A percentile compares a stretch with the other conserved stretches of the same genome.
Evolutionary conservation across 2,329 filamentous ascomycete species (phyloP).

Genomic region (Monosporascus sp.): DNA sequence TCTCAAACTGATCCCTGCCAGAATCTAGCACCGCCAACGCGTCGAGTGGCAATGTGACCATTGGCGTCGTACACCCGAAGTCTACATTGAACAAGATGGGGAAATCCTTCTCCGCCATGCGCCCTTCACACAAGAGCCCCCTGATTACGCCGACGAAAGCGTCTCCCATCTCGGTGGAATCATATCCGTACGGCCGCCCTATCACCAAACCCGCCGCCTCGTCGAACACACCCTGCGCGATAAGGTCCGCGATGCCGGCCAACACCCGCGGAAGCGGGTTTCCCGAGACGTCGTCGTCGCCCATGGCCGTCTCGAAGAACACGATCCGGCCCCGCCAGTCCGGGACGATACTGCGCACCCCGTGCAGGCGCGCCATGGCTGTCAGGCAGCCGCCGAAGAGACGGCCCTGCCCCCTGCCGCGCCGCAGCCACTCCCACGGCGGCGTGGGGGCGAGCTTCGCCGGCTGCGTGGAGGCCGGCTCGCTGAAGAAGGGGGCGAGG

Average conservation of each 20-base stretch:
- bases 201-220: slow-evolving; percentile 35
- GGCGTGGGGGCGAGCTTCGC: slow-evolving; percentile 23
- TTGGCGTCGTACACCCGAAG: slow-evolving; percentile 36
- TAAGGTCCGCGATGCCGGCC: slow-evolving; percentile 33
- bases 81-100: slow-evolving; percentile 38
- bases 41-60: slow-evolving; percentile 36
- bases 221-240: slow-evolving; percentile 36
- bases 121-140: slow-evolving; percentile 30
- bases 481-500: slow-evolving; percentile 12
- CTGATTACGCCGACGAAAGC: slow-evolving; percentile 26
- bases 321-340: slow-evolving; percentile 33
- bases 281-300: slow-evolving; percentile 20
- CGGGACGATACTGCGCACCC: slow-evolving; percentile 26
- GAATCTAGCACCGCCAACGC: slow-evolving; percentile 32
- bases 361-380: slow-evolving; percentile 32
- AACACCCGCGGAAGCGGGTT: slow-evolving; percentile 25
- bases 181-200: slow-evolving; percentile 36
- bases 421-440: slow-evolving; percentile 32
- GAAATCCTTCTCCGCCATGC: slow-evolving; percentile 24
- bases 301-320: slow-evolving; percentile 35
- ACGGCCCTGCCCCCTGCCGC: slow-evolving; percentile 33
- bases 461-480: slow-evolving; percentile 18
- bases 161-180: slow-evolving; percentile 22
- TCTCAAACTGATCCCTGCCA: slow-evolving; percentile 28
- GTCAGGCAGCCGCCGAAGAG: slow-evolving; percentile 38